Evolutionary conservation across 495 filamentous ascomycete genomes (phyloP), one percentile per base, ranked within the genome.

Genomic region (Elasticomyces elasticus): DNA sequence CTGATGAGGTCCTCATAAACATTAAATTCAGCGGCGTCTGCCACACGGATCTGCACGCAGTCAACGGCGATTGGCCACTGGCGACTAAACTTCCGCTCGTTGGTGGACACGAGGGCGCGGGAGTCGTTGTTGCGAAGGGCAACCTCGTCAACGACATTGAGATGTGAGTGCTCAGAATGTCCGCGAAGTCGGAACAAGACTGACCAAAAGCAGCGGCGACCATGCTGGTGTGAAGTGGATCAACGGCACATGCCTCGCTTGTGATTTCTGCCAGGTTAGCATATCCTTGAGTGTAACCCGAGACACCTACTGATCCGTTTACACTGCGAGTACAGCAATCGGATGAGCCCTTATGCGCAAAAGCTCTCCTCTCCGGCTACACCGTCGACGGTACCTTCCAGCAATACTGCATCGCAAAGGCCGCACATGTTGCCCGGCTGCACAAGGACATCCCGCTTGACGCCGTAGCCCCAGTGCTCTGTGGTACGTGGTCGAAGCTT

Each of bases 1-100:
- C 89, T 1, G 88, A 94, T 71, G 85, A 96, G 69, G 84, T 96
- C 58, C 79, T 95, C 35, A 72, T 96, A 68, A 88, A 94, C 72
- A 82, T 96, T 74, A 87, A 87, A 68, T 96, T 83, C 78, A 84
- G 86, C 6, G 90, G 90, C 65, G 89, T 96, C 54, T 95, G 90
- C 75, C 89, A 94, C 74, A 94, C 90, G 27, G 62, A 69, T 55
- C 72, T 88, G 22, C 50, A 58, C 30, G 55, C 55, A 27, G 74
- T 89, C 71, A 86, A 83, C 49, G 88, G 90, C 56, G 86, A 94
- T 72, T 94, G 89, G 88, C 89, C 90, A 11, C 68, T 94, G 38
- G 65, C 72, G 5, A 78, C 78, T 58, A 94, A 94, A 72, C 69
- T 85, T 19, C 86, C 87, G 13, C 75, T 94, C n/a, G 83, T 96